Evolutionary conservation across 1,139 yeast species (phyloP).

Genomic region (Saccharomyces hybrid): DNA sequence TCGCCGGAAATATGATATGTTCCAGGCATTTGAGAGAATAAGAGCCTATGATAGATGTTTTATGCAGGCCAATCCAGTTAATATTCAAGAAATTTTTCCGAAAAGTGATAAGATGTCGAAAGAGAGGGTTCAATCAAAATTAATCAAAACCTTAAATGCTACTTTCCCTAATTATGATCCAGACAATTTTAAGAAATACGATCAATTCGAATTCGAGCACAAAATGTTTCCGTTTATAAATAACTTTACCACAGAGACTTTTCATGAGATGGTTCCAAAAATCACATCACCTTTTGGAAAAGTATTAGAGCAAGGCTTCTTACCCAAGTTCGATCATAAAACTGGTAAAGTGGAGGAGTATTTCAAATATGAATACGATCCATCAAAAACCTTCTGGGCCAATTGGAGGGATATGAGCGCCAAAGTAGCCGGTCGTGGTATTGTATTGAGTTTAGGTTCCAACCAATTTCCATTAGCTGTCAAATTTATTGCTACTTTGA

Average conservation of each 20-base stretch:
- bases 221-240: conserved; percentile 17
- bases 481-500: conserved; percentile 35
- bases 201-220: conserved; percentile 16
- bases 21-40: conserved; percentile 12
- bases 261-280: conserved; percentile 12
- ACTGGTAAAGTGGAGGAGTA: background rate
- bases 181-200: conserved; percentile 2
- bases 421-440: conserved; percentile 11
- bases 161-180: background rate
- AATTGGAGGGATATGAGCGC: conserved; percentile 16
- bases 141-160: background rate
- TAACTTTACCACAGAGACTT: conserved; percentile 7
- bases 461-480: conserved; percentile 9
- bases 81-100: conserved; percentile 3
- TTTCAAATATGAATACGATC: conserved; percentile 8
- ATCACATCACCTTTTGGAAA: conserved; percentile 9
- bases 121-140: background rate
- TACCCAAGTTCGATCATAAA: conserved; percentile 8
- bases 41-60: conserved; percentile 16
- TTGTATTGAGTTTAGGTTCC: conserved; percentile 12
- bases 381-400: conserved; percentile 10
- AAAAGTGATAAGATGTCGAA: background rate
- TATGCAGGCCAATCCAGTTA: conserved; percentile 3
- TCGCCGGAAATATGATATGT: conserved; percentile 9
- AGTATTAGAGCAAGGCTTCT: conserved; percentile 8